These are phyloP conservation scores for Phoenix dactylifera DNA, from an alignment of 176 grass and related monocot genomes.

Conservation along the genomic window DNA sequence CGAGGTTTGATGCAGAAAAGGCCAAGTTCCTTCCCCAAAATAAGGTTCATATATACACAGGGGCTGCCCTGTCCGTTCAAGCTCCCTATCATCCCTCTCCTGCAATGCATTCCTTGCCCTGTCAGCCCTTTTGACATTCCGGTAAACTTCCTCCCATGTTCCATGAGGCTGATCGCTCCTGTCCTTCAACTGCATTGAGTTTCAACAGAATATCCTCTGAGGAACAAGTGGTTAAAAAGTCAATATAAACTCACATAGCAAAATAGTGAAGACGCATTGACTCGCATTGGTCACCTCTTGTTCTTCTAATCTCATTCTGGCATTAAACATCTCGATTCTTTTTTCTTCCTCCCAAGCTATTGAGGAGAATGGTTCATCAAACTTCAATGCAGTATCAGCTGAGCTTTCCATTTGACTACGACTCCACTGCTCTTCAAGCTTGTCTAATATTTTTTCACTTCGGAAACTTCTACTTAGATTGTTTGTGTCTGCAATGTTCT, in stretches of 20 bases:
- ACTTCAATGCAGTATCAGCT: slow-evolving; percentile 29
- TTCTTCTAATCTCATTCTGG: slow-evolving; percentile 67
- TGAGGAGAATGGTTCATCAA: slow-evolving; percentile 46
- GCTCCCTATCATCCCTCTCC: slow-evolving; percentile 87
- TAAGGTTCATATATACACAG: slow-evolving; percentile 98
- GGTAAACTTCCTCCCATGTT: slow-evolving; percentile 97
- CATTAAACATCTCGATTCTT: slow-evolving; percentile 37
- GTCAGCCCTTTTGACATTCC: slow-evolving; percentile 81
- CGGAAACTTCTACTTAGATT: slow-evolving; percentile 29
- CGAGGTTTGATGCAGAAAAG: slow-evolving; percentile 78
- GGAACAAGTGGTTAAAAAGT: background rate
- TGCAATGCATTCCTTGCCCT: slow-evolving; percentile 79
- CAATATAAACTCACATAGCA: background rate
- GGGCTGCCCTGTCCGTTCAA: slow-evolving; percentile 87
- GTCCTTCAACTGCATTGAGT: slow-evolving; percentile 67
- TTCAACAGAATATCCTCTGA: background rate
- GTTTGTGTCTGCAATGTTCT: slow-evolving; percentile 38
- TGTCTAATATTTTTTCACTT: slow-evolving; percentile 50
- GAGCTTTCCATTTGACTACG: slow-evolving; percentile 28
- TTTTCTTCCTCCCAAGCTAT: slow-evolving; percentile 83
- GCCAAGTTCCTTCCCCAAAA: slow-evolving; percentile 89
- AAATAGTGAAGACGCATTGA: background rate
- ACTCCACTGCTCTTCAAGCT: slow-evolving; percentile 58
- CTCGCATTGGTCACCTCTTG: slow-evolving; percentile 39
- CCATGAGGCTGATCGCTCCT: slow-evolving; percentile 75